Evolutionary conservation across 2,329 filamentous ascomycete species (phyloP).

Genomic region (Zasmidium angulare): DNA sequence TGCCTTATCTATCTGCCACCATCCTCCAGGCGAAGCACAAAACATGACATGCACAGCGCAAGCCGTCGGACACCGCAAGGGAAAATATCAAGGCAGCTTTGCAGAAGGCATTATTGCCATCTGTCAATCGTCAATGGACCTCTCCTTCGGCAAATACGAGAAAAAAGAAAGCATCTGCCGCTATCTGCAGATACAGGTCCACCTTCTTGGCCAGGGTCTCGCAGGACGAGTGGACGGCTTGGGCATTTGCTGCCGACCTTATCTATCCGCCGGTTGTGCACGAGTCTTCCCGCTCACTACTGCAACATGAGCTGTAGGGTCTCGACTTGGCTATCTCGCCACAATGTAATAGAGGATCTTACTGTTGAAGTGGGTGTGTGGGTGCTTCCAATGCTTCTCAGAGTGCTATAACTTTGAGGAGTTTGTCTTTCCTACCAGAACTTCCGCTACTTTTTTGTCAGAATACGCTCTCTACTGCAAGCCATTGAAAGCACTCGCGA

Average conservation of each 20-base stretch:
- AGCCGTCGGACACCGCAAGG: background rate
- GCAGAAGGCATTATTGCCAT: too few species aligned
- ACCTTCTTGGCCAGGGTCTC: background rate
- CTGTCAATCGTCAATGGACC: background rate
- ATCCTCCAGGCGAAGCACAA: background rate
- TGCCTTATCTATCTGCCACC: background rate
- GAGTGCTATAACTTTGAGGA: too few species aligned
- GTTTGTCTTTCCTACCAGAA: too few species aligned
- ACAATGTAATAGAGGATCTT: background rate
- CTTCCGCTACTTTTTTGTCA: too few species aligned
- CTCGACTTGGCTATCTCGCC: background rate
- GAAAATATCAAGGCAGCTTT: too few species aligned
- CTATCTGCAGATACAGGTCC: background rate
- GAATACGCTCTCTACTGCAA: too few species aligned
- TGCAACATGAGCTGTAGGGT: background rate
- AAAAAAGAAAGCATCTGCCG: background rate
- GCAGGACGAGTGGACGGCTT: background rate
- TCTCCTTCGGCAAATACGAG: background rate
- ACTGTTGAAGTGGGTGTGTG: background rate
- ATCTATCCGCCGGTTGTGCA: background rate
- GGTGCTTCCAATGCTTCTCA: too few species aligned
- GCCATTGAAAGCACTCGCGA: too few species aligned
- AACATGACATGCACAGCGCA: background rate
- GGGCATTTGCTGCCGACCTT: background rate
- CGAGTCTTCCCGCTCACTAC: background rate